These are phyloP conservation scores for Diddensiella santjacobensis DNA, from an alignment of 805 yeast species.

Conservation along the genomic window DNA sequence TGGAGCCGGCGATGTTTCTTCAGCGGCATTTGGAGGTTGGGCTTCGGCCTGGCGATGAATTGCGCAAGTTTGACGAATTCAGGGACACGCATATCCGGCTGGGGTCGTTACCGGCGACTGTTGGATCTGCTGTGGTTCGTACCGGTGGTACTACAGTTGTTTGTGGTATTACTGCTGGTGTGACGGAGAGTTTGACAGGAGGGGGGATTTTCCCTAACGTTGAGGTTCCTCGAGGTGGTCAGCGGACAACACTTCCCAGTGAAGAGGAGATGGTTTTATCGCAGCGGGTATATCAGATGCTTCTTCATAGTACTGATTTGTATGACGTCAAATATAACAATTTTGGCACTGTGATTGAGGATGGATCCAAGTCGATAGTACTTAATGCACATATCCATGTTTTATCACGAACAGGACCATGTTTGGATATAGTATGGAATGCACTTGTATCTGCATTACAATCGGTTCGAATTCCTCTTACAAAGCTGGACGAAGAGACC, in stretches of 20 bases:
- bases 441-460: slow-evolving; percentile 61
- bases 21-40: slow-evolving; percentile 75
- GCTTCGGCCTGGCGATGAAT: slow-evolving; percentile 58
- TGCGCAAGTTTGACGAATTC: slow-evolving; percentile 69
- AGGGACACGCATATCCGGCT: slow-evolving; percentile 45
- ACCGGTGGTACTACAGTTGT: slow-evolving; percentile 71
- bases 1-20: slow-evolving; percentile 80
- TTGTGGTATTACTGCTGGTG: slow-evolving; percentile 38
- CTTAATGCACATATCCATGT: slow-evolving; percentile 72
- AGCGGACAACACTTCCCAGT: slow-evolving; percentile 35
- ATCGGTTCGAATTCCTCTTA: slow-evolving; percentile 59
- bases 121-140: slow-evolving; percentile 68
- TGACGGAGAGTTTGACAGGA: slow-evolving; percentile 17
- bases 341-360: slow-evolving; percentile 31
- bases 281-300: slow-evolving; percentile 58
- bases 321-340: slow-evolving; percentile 24
- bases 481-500: slow-evolving; percentile 57
- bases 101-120: slow-evolving; percentile 30
- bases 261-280: slow-evolving; percentile 27
- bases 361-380: slow-evolving; percentile 42
- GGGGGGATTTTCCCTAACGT: slow-evolving; percentile 26
- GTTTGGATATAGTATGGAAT: slow-evolving; percentile 71
- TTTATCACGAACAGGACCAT: slow-evolving; percentile 76
- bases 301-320: slow-evolving; percentile 42
- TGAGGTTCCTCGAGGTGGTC: slow-evolving; percentile 24